Base-by-base conservation (phyloP, 1,139 yeast genomes). In the Lipomyces yarrowii region DNA sequence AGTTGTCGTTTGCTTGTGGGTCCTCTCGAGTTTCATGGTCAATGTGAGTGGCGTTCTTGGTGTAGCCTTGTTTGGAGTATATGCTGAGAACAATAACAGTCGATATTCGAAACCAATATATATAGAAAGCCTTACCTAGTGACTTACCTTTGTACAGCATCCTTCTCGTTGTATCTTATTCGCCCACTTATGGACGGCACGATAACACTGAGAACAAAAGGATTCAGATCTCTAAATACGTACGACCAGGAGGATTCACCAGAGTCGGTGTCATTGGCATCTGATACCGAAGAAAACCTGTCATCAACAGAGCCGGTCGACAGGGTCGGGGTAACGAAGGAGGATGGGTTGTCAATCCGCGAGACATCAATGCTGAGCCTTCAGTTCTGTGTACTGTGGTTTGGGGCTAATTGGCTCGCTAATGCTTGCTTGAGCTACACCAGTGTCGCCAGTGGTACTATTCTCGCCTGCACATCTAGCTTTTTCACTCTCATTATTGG, bases 61-160 rank as follows among this genome's bases (percentile, higher is more conserved):
- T 18, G 32, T 6, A n/a, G 23, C 26, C 55, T 1, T n/a, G 1
- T 39, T 30, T 42, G 10, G 48, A 42, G n/a, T 18, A 2, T 11
- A 1, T 13, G 26, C 21, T 39, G n/a, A 26, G 37, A 21, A 32
- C 37, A 42, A 32, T n/a, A n/a, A 8, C 48, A 67, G 69, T 56
- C 72, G 18, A 61, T 70, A 62, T 89, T 90, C 69, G 93, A 88
- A 71, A 83, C 85, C 61, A 85, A 84, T 68, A 80, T 83, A 39
- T 94, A 92, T 76, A 79, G 92, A 61, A 94, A 94, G 77, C 99
- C 99, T n/a, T 93, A 91, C 75, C 85, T 93, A 71, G 90, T 94
- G 72, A 94, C 99, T 0, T 94, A 93, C 79, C 77, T 93, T 70
- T 94, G 93, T 78, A 93, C 98, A 0, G 88, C 93, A 6, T 86